Conservation (phyloP, 2,329 filamentous ascomycete genomes). For the Ustulina deusta region DNA sequence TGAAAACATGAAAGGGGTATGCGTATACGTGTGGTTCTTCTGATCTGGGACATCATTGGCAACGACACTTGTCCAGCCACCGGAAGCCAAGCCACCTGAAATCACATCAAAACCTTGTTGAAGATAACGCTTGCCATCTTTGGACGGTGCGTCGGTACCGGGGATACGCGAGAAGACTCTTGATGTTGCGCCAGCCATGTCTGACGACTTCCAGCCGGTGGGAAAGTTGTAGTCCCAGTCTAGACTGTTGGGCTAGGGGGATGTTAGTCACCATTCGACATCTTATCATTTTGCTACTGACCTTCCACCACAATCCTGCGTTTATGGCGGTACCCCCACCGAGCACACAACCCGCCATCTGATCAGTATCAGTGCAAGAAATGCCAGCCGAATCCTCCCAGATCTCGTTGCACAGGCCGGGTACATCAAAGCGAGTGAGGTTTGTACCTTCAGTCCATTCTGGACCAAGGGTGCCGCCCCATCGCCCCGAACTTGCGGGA, state of each 20-base stretch:
- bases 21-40: constrained; percentile 75
- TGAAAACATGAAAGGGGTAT: constrained; percentile 75
- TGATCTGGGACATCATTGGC: constrained; percentile 69
- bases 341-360: constrained; percentile 78
- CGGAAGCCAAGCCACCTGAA: constrained; percentile 66
- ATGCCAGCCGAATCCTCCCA: constrained; percentile 73
- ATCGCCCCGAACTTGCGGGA: constrained; percentile 72
- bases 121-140: constrained; percentile 75
- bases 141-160: constrained; percentile 73
- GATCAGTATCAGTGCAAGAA: constrained; percentile 76
- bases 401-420: constrained; percentile 78
- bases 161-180: constrained; percentile 77
- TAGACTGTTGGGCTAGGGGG: constrained; percentile 63
- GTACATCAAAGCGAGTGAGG: constrained; percentile 77
- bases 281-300: constrained; percentile 38
- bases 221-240: constrained; percentile 83
- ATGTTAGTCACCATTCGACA: constrained; percentile 35
- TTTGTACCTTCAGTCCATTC: constrained; percentile 71
- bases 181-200: constrained; percentile 69
- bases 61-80: constrained; percentile 72
- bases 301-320: constrained; percentile 75
- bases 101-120: constrained; percentile 74
- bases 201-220: constrained; percentile 73
- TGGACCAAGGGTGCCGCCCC: constrained; percentile 71
- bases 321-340: constrained; percentile 77